Evolutionary conservation across 208 protist species (phyloP), one percentile per base, ranked within the genome.

Genomic region (Wallacemonas sp.): DNA sequence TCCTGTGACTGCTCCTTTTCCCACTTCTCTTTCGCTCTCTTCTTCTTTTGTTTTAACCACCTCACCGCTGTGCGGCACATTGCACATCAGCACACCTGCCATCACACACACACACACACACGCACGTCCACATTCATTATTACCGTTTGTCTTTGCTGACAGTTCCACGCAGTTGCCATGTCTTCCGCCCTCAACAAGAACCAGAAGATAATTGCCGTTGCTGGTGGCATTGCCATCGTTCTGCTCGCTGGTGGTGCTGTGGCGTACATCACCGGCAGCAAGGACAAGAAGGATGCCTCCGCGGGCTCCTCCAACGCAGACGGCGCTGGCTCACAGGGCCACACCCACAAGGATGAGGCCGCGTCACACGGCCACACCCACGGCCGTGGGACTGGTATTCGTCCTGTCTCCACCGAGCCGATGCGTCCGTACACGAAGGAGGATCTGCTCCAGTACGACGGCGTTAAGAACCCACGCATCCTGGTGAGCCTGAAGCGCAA

Each of bases 401-500:
- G 87, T 1, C 83, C 87, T 2, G 87, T 93, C 3, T 48, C 75
- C 0, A 46, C 66, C 13, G 52, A 83, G 27, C 41, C 65, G 4
- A 55, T 77, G 52, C 78, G 74, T 21, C 79, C 79, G 29, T 95
- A 85, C 80, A 95, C 81, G 0, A 76, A 66, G 44, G 86, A 84
- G 39, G 74, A 92, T 32, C 78, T 95, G 0, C 15, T 27, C n/a
- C 54, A 82, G 67, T 91, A 78, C 66, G 74, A 93, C 65, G 90
- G 90, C 46, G 74, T 84, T 17, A 61, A 83, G 48, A 77, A 77
- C 54, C 46, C 57, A 29, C 75, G 76, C 26, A 87, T 95, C 62
- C 76, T 89, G 15, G 64, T 95, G 17, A 91, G 83, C 36, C 73
- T 95, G 3, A 90, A 91, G 73, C 72, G 78, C 42, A 83, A 86